Percentiles rank a stretch among this genome's conserved stretches.
Evolutionary conservation across 108 stramenopile species (phyloP).

Genomic region (Skeletonema menzelii): DNA sequence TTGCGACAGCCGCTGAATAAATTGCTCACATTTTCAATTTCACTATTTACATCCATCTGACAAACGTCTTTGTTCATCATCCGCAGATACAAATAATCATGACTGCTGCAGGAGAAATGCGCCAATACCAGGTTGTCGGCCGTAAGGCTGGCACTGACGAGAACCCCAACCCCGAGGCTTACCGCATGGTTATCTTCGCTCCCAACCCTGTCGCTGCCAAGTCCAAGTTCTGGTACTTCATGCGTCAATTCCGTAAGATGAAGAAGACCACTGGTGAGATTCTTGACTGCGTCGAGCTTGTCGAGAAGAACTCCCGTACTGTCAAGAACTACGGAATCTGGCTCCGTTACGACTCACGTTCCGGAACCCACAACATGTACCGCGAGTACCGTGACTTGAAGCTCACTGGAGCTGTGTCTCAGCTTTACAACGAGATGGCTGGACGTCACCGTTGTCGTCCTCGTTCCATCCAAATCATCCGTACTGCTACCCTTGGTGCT

Average conservation of each 20-base stretch:
- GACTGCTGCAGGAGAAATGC: conserved; percentile 90
- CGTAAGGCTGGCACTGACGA: conserved; percentile 96
- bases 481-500: conserved; percentile 89
- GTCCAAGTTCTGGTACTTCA: conserved; percentile 99
- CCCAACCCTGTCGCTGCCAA: conserved; percentile 95
- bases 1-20: neutral
- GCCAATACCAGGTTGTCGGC: conserved; percentile 99
- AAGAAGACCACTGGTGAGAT: conserved; percentile 99
- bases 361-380: conserved; percentile 99
- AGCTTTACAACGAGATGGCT: conserved; percentile 99
- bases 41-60: neutral
- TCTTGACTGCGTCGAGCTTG: conserved; percentile 95
- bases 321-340: conserved; percentile 99
- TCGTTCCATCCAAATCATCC: conserved; percentile 99
- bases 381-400: conserved; percentile 98
- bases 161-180: conserved; percentile 97
- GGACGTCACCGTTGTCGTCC: conserved; percentile 99
- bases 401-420: conserved; percentile 96
- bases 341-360: conserved; percentile 98
- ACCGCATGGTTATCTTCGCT: conserved; percentile 99
- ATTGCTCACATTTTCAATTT: too few relatives aligned
- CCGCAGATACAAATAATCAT: conserved; percentile 31
- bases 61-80: neutral
- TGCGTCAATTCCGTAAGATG: conserved; percentile 99
- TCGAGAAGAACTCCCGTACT: conserved; percentile 94